phyloP scores from a whole-genome alignment of 345 rosid genomes.

The Populus deltoides region DNA sequence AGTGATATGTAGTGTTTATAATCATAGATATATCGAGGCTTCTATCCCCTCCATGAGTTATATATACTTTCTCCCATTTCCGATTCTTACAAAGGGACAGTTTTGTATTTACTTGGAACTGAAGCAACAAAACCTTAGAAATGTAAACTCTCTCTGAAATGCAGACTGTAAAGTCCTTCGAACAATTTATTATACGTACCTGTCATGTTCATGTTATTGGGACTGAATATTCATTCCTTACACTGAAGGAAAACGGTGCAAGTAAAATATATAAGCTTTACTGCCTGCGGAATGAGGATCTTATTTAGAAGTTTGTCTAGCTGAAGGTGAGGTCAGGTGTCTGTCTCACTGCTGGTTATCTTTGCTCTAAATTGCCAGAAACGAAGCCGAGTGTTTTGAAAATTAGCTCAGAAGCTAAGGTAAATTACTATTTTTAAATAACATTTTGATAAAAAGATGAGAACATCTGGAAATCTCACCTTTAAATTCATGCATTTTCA shows the following conservation, averaged over 20 bases:
- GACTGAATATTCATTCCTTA: background rate
- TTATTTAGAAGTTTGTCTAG: background rate
- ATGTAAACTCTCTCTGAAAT: background rate
- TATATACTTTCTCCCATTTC: background rate
- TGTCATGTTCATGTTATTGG: background rate
- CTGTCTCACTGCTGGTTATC: background rate
- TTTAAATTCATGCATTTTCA: background rate
- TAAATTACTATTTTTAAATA: too few relatives aligned
- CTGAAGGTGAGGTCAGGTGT: background rate
- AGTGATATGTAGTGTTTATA: background rate
- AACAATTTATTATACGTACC: background rate
- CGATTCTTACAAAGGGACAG: background rate
- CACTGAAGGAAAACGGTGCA: background rate
- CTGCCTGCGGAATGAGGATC: background rate
- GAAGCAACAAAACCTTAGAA: background rate
- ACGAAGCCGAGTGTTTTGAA: background rate
- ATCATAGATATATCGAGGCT: background rate
- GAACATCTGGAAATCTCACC: too few relatives aligned
- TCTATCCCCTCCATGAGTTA: background rate
- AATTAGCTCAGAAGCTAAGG: too few relatives aligned
- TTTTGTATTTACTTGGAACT: background rate
- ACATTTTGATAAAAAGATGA: too few relatives aligned
- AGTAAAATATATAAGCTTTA: background rate
- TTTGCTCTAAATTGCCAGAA: background rate
- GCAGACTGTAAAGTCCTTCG: background rate